Evolutionary conservation across 192 early-diverging fungal species (phyloP), one percentile per base, ranked within the genome.

Genomic region (Podila horticola): DNA sequence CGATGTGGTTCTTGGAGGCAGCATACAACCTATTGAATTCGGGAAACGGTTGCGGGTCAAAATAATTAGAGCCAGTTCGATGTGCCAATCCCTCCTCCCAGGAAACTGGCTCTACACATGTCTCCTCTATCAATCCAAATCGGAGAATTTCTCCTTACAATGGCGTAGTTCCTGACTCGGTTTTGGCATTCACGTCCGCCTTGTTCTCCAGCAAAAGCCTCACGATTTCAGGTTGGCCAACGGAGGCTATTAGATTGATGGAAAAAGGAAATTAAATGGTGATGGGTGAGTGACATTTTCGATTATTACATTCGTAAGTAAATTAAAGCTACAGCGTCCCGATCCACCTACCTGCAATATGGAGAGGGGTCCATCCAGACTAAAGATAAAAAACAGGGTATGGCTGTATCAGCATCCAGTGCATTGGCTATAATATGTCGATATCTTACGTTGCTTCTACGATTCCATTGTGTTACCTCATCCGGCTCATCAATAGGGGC

Each of bases 401-500:
- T 9, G 58, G 51, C 15, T 10, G 38, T 17, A 26, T 59, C 5
- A 69, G 66, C 3, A 26, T 1, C 13, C 8, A 15, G 24, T 20
- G 30, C 30, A 33, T 28, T 29, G 19, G 11, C 29, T 19, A 60
- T 17, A 34, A 13, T 33, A 19, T 8, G 20, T 12, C 22, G 17
- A 5, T 9, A 6, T 20, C 5, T 1, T 30, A 12, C 20, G 19
- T 3, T 24, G 19, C 48, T 63, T 62, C 9, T 29, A 49, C 29
- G 5, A 0, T 15, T 15, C 4, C 0, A 1, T 10, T 28, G 55
- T 30, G 60, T 79, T 83, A 85, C 95, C 60, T 90, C 83, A 73
- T 97, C 96, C 11, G 70, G 74, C 2, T 89, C 85, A 84, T 93
- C 86, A 15, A 93, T 85, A 24, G 92, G 72, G 17, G 90, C 91